Base-by-base conservation (phyloP, 371 early-diverging fungal genomes). In the Caulochytrium protostelioides region DNA sequence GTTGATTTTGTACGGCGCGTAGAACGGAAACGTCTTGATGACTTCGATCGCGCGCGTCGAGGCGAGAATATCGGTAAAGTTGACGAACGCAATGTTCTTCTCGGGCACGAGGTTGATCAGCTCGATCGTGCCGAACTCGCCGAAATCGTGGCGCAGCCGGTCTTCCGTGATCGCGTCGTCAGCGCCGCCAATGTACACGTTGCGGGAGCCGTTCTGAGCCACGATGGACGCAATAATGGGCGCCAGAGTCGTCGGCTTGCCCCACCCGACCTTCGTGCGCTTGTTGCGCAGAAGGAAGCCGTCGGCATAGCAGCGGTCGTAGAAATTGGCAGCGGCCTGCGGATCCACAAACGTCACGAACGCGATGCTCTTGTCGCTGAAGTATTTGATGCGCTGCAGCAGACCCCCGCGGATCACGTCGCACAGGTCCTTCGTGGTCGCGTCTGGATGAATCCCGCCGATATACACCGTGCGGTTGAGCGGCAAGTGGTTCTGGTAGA, bases 361-460 rank as follows among this genome's bases (percentile, higher is more conserved):
- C 0, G 80, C 81, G 42, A 70, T 71, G 44, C 72, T 72, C 44
- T 77, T 79, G n/a, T 74, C 73, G 8, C 66, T 62, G 37, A 77
- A 41, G 43, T 66, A 73, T 13, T 70, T 64, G 38, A 83, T 68
- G 24, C 70, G 69, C 37, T 73, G 66, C 14, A 85, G 49, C 24
- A 76, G 66, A 4, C 86, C 83, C 17, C 83, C 83, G 15, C 86
- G 78, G 36, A 85, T 65, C 28, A 55, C 70, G 57, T 83, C 81
- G 49, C 79, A 81, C 18, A 85, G 57, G 32, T 83, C 80, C 50
- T 77, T 76, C 21, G 66, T 56, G 0, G 74, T 71, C 1, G 72
- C 65, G 28, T 79, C 79, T 0, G 72, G 72, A 32, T 62, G 65
- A 22, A 85, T 63, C 21, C 62, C 68, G 21, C 83, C 83, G 3